Percentiles rank a stretch among this genome's conserved stretches.
Conservation (phyloP, 176 grass and related monocot genomes). For the Musa schizocarpa region DNA sequence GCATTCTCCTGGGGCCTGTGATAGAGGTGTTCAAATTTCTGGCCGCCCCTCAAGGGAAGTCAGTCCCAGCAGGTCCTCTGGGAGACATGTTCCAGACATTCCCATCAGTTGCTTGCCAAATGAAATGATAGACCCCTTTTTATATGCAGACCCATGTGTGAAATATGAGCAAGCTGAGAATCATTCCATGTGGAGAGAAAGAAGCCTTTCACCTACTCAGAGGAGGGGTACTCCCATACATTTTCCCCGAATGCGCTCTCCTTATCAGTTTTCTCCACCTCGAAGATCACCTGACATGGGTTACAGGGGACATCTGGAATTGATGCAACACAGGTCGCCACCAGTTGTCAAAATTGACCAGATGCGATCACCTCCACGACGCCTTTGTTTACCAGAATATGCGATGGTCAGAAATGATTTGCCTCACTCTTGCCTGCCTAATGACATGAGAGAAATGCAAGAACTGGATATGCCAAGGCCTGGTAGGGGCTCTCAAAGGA, state of each 20-base stretch:
- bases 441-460: background rate
- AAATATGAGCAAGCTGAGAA: no score
- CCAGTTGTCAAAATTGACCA: background rate
- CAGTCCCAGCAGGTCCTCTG: background rate
- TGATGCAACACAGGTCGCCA: background rate
- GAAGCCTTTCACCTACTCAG: no score
- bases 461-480: background rate
- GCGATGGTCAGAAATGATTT: background rate
- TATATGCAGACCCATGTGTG: no score
- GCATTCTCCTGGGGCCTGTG: background rate
- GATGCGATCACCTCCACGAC: background rate
- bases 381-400: background rate
- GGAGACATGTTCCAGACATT: background rate
- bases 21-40: background rate
- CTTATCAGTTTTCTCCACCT: no score
- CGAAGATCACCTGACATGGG: background rate
- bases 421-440: background rate
- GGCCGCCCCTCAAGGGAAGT: no score
- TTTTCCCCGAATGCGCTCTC: no score
- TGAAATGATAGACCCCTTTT: no score
- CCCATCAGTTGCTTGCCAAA: no score
- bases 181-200: no score
- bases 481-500: background rate
- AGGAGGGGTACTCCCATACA: no score
- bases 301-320: background rate